Conservation (phyloP, 306 rosid species). For the Parietaria judaica region DNA sequence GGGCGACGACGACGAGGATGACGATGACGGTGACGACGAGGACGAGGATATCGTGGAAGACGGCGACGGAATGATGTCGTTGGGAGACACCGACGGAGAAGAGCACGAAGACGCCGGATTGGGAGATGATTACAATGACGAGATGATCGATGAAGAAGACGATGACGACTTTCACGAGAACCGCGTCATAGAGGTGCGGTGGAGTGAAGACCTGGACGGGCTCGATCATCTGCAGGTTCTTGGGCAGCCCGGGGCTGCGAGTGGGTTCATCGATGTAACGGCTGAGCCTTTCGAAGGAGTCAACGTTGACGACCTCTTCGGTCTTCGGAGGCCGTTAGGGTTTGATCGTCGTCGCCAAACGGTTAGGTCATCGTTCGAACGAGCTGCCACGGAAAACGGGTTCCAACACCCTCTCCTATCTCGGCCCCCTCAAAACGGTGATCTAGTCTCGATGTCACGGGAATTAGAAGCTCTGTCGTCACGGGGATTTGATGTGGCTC, state of each 20-base stretch:
- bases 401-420: conserved; percentile 94
- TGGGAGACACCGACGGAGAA: conserved; percentile 89
- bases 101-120: conserved; percentile 88
- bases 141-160: conserved; percentile 90
- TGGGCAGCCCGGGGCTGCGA: conserved; percentile 73
- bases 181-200: conserved; percentile 88
- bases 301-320: conserved; percentile 91
- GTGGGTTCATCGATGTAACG: conserved; percentile 82
- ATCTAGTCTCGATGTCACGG: conserved; percentile 59
- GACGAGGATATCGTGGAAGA: conserved; percentile 96
- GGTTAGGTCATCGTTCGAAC: conserved; percentile 85
- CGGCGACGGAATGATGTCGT: conserved; percentile 85
- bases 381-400: conserved; percentile 79
- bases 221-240: conserved; percentile 91
- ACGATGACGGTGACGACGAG: conserved; percentile 93
- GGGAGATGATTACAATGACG: conserved; percentile 92
- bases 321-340: conserved; percentile 64
- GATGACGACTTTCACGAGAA: conserved; percentile 94
- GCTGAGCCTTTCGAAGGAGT: conserved; percentile 98
- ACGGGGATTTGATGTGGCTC: conserved; percentile 70
- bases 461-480: conserved; percentile 69
- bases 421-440: conserved; percentile 77
- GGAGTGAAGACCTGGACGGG: conserved; percentile 99
- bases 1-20: conserved; percentile 98
- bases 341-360: conserved; percentile 93